These are phyloP conservation scores for Prunus davidiana DNA, from an alignment of 306 rosid species.

Conservation along the genomic window DNA sequence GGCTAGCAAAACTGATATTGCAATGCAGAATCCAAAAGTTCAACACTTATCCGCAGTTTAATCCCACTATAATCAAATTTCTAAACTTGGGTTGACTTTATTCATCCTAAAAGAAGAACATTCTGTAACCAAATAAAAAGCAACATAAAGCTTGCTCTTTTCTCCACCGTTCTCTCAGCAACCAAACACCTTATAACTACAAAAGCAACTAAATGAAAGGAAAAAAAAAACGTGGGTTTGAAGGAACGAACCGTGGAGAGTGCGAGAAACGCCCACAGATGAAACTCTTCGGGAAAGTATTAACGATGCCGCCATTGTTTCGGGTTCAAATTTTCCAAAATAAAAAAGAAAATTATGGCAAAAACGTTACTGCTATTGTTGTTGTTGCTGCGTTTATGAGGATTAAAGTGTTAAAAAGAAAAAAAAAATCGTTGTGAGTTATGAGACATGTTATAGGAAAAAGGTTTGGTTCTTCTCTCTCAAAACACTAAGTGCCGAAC, in stretches of 20 bases:
- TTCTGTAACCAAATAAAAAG: background rate
- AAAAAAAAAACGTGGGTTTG: background rate
- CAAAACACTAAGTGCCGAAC: slow-evolving; percentile 3
- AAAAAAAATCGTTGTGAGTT: background rate
- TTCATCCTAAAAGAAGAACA: background rate
- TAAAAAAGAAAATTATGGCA: background rate
- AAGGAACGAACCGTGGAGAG: slow-evolving; percentile 37
- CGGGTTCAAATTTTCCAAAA: background rate
- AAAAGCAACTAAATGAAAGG: background rate
- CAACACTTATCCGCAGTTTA: background rate
- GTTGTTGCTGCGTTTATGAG: background rate
- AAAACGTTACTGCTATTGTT: background rate
- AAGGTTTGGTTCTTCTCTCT: background rate
- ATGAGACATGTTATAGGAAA: background rate
- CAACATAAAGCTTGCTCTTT: background rate
- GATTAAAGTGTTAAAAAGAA: background rate
- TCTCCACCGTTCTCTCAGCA: background rate
- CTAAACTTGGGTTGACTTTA: background rate
- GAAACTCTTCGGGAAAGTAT: slow-evolving; percentile 43
- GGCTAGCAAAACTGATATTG: background rate
- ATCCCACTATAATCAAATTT: background rate
- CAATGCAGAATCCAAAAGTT: background rate
- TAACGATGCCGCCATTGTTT: slow-evolving; percentile 52
- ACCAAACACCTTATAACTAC: background rate
- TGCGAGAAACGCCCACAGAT: slow-evolving; percentile 27